Conservation (phyloP, 1,284 basidiomycete species). For the Microbotryum violaceum region DNA sequence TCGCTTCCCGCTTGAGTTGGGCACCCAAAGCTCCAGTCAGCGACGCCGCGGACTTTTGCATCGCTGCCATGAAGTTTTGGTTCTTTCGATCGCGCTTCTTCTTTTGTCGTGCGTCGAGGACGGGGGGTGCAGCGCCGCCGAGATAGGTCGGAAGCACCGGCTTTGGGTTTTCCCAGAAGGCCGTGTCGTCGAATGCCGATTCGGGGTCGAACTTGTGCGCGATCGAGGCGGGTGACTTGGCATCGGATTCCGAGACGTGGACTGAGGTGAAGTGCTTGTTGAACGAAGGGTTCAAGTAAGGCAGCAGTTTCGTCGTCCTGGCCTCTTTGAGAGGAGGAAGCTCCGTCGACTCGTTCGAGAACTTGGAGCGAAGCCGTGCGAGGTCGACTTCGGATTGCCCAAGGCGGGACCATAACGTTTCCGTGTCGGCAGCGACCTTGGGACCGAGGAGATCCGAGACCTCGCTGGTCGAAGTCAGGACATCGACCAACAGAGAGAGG, state of each 20-base stretch:
- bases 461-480: constrained; percentile 28
- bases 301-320: constrained; percentile 42
- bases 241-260: constrained; percentile 37
- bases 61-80: constrained; percentile 52
- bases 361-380: constrained; percentile 16
- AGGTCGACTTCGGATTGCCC: constrained; percentile 18
- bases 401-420: constrained; percentile 17
- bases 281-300: constrained; percentile 52
- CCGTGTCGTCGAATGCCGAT: constrained; percentile 48
- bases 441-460: constrained; percentile 24
- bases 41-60: constrained; percentile 56
- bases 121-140: constrained; percentile 46
- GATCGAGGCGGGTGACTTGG: constrained; percentile 26
- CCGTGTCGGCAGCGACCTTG: constrained; percentile 8
- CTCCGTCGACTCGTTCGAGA: constrained; percentile 15
- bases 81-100: constrained; percentile 44
- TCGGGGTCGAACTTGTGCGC: constrained; percentile 43
- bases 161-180: constrained; percentile 54
- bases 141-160: constrained; percentile 53
- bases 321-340: constrained; percentile 6
- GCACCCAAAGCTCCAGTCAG: constrained; percentile 56
- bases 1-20: constrained; percentile 50
- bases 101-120: constrained; percentile 36
- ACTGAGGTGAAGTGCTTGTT: constrained; percentile 47
- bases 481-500: constrained; percentile 42